Conservation (phyloP, 2,329 filamentous ascomycete species). For the Metarhizium humberi region DNA sequence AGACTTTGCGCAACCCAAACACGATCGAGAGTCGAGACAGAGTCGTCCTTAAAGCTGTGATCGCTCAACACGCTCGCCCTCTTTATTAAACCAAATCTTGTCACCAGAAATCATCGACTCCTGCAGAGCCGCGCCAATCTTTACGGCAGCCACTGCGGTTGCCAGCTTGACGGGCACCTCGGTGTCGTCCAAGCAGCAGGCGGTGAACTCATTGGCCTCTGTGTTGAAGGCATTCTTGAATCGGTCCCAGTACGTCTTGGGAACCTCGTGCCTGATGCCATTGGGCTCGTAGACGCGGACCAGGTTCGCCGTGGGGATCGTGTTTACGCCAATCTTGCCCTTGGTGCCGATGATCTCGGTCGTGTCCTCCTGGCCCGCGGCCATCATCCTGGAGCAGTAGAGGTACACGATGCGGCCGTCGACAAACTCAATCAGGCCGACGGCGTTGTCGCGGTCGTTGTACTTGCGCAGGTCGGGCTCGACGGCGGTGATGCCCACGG, state of each 20-base stretch:
- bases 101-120: constrained; percentile 43
- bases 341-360: constrained; percentile 60
- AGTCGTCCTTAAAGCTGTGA: constrained; percentile 2
- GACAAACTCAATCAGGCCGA: constrained; percentile 56
- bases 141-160: constrained; percentile 48
- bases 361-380: constrained; percentile 56
- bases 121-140: constrained; percentile 52
- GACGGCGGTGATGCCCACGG: constrained; percentile 19
- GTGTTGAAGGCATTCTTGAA: constrained; percentile 55
- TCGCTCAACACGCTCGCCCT: constrained; percentile 6
- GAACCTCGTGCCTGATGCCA: constrained; percentile 46
- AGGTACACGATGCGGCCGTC: constrained; percentile 55
- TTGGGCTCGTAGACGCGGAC: constrained; percentile 43
- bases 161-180: constrained; percentile 45
- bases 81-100: constrained; percentile 48
- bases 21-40: background rate
- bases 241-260: constrained; percentile 50
- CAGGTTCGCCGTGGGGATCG: constrained; percentile 42
- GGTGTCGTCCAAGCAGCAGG: constrained; percentile 44
- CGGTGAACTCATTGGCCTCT: constrained; percentile 55
- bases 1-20: too few species aligned
- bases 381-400: constrained; percentile 58
- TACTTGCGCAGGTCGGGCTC: constrained; percentile 17
- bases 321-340: constrained; percentile 54
- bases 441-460: constrained; percentile 21